phyloP scores from a whole-genome alignment of 2,329 filamentous ascomycete species.

The Aureobasidium sp. region DNA sequence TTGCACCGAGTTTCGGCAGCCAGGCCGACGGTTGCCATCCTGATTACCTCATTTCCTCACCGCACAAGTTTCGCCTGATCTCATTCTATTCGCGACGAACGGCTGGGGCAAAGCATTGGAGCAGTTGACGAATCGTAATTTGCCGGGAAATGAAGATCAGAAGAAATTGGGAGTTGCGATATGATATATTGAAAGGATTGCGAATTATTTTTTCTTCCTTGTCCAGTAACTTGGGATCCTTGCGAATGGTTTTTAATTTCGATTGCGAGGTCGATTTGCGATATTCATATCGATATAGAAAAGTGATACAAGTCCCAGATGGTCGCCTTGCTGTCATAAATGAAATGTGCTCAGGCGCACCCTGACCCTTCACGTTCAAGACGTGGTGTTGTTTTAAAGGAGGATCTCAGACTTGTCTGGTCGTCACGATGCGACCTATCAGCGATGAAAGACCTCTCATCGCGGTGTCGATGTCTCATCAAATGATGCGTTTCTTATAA shows the following conservation, averaged over 20 bases:
- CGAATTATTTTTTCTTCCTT: background rate
- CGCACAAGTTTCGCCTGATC: background rate
- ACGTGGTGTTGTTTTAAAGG: background rate
- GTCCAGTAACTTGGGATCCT: background rate
- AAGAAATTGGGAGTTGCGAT: background rate
- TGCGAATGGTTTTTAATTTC: background rate
- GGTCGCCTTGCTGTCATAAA: no score
- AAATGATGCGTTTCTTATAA: background rate
- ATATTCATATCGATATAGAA: background rate
- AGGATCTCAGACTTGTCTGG: background rate
- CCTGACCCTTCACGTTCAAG: background rate
- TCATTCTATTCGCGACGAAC: conserved; percentile 2
- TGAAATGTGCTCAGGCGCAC: no score
- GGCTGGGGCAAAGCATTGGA: background rate
- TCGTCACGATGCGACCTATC: no score
- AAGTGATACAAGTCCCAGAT: background rate
- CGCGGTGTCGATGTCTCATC: background rate
- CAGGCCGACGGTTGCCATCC: background rate
- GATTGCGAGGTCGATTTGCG: background rate
- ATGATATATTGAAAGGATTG: background rate
- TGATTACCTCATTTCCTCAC: background rate
- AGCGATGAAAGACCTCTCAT: no score
- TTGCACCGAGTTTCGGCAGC: background rate
- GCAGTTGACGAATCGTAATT: background rate
- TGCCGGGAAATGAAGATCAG: conserved; percentile 11